Base-by-base conservation (phyloP, 192 early-diverging fungal species). In the Entophlyctis luteolus region DNA sequence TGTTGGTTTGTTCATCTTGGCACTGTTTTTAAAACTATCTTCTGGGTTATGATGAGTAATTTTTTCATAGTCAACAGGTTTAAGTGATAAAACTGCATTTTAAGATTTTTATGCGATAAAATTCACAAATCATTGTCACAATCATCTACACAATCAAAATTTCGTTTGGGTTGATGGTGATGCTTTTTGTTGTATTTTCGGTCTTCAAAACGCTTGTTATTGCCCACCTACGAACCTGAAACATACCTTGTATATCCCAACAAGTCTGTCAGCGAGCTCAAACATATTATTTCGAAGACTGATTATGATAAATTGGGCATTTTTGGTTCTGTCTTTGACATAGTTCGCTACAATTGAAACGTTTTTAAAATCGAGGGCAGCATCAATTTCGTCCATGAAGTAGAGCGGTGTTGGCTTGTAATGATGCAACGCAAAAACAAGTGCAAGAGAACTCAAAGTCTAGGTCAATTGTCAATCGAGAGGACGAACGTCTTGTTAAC, bases 341-440 rank as follows among this genome's bases (percentile, higher is more conserved):
- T 98, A 98, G 74, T 98, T 97, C 14, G 95, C 97, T 2, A 99
- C 90, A 76, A 99, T 99, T 14, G 93, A 97, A 23, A 98, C 95
- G 72, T 99, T 99, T 59, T 95, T 83, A 79, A 98, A 99, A 78
- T 99, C 97, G 25, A 98, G 79, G 0, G 97, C 97, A 0, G 95
- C 95, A 77, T 99, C 97, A 71, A 99, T 99, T 79, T 99, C 97
- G 78, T 99, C 97, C 94, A 99, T 98, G 39, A 99, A 93, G 74
- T 99, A 99, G 4, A 98, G 75, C n/a, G 95, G 97, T 22, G 97
- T 99, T 10, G 97, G 97, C 73, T 97, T 97, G 85, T 91, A 99
- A 73, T 97, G 95, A 75, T 99, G 97, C 58, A 99, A 81, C 0
- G 97, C 95, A 84, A 99, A 99, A 8, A 99, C 95, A 45, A 99